Evolutionary conservation across 257 asterid genomes (phyloP).

Genomic region (Solanum etuberosum): DNA sequence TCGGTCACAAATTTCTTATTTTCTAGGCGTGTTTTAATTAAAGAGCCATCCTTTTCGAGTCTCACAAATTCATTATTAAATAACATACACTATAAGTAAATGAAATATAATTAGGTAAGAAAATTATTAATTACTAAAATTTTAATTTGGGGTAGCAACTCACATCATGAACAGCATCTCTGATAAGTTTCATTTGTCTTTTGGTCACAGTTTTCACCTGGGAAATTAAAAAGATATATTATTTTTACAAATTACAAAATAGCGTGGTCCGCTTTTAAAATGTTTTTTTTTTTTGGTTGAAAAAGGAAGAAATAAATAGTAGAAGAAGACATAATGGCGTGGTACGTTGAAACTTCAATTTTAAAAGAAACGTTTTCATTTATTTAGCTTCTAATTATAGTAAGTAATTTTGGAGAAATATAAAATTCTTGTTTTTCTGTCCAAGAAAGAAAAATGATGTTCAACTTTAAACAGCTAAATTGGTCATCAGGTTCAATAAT

Average conservation of each 20-base stretch:
- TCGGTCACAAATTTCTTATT: no score
- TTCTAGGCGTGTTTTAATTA: no score
- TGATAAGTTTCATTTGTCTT: slow-evolving; percentile 38
- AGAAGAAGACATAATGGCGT: no score
- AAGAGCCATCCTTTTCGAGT: no score
- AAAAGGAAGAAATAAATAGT: no score
- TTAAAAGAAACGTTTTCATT: background rate
- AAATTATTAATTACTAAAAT: background rate
- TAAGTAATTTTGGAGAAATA: background rate
- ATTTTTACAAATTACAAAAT: no score
- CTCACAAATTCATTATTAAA: no score
- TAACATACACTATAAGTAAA: no score
- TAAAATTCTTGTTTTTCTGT: background rate
- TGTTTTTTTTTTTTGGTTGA: no score
- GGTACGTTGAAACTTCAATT: no score
- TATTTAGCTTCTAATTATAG: background rate
- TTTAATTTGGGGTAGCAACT: slow-evolving; percentile 8
- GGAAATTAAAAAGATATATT: no score
- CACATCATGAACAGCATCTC: slow-evolving; percentile 50
- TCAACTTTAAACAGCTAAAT: background rate
- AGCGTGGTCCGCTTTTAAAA: background rate
- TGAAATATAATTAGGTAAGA: background rate
- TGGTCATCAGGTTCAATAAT: background rate
- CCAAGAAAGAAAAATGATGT: background rate
- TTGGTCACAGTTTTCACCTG: slow-evolving; percentile 45